Base-by-base conservation (phyloP, 768 basidiomycete species). In the Leccinellum albellum region DNA sequence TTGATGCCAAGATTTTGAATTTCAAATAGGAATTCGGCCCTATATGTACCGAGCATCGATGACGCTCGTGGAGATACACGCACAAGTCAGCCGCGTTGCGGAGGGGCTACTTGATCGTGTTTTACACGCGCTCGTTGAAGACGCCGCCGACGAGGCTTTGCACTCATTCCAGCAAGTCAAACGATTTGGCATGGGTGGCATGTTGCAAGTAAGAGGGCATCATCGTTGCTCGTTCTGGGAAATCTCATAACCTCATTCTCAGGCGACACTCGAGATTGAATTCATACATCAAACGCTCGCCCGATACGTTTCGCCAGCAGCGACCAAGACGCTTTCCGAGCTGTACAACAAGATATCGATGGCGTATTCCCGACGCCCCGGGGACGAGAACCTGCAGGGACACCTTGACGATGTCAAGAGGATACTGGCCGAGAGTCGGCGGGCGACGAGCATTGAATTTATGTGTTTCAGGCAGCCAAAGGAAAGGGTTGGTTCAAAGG, bases 181-280 rank as follows among this genome's bases (percentile, higher is more conserved):
- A 66, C 82, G 87, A 50, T 98, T 97, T 67, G 94, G 95, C 17
- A 97, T 98, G 88, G 97, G 97, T 29, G 97, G 97, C 9, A 98
- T 98, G 97, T 80, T 99, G 45, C 85, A 92, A 49, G 95, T 97
- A 70, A 42, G 40, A 20, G n/a, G 57, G 88, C 79, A 26, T 28
- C 37, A 6, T 29, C 9, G 32, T 51, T 24, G 33, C n/a, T 44
- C 37, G 20, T 33, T 4, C 37, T 6, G 20, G 35, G 23, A 9
- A 26, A 2, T 28, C 35, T 59, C 37, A 40, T 4, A 56, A 44
- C 5, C 4, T n/a, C 14, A 4, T n/a, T 17, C 6, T 6, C 70
- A 98, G 94, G 97, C 97, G 14, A 98, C 97, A 5, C 86, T 99
- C 26, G 96, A 98, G 73, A 97, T 98, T 63, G 97, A 98, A 75